Evolutionary conservation across 1,139 yeast species (phyloP).

Genomic region (Diutina mesorugosa): DNA sequence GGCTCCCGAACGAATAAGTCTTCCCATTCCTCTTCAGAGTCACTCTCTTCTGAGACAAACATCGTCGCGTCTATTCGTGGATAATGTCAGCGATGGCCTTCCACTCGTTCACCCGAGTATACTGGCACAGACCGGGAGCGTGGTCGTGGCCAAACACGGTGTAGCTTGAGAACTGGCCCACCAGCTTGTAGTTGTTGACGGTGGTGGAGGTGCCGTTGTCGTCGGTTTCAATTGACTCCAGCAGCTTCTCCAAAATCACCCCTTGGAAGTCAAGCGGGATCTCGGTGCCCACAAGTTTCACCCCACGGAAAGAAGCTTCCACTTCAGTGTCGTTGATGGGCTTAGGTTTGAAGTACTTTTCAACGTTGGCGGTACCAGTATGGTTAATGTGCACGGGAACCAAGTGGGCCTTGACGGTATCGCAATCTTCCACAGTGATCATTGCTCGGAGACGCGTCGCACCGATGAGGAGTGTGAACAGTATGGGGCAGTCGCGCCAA

Average conservation of each 20-base stretch:
- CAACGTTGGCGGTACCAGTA: not conserved
- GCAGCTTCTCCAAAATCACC: not conserved
- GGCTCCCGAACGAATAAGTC: not conserved
- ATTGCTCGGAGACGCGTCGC: not conserved
- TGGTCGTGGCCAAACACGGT: constrained; percentile 1
- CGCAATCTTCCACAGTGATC: not conserved
- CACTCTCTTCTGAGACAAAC: not conserved
- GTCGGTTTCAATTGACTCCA: not conserved
- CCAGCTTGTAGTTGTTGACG: not conserved
- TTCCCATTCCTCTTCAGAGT: not conserved
- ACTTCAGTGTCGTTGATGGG: not conserved
- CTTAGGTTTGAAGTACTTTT: not conserved
- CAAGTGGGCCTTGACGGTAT: not conserved
- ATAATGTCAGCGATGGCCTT: not conserved
- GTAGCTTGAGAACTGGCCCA: not conserved
- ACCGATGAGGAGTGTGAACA: not conserved
- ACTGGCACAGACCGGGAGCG: not conserved
- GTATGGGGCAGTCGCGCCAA: too few relatives aligned
- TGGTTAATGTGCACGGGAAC: not conserved
- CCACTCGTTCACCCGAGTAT: not conserved
- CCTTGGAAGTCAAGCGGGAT: not conserved
- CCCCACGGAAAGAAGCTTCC: not conserved
- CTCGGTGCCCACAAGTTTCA: not conserved
- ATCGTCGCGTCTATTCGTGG: not conserved
- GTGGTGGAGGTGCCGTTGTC: not conserved